Evolutionary conservation across 495 filamentous ascomycete species (phyloP), one percentile per base, ranked within the genome.

Genomic region (Immersiella caudata): DNA sequence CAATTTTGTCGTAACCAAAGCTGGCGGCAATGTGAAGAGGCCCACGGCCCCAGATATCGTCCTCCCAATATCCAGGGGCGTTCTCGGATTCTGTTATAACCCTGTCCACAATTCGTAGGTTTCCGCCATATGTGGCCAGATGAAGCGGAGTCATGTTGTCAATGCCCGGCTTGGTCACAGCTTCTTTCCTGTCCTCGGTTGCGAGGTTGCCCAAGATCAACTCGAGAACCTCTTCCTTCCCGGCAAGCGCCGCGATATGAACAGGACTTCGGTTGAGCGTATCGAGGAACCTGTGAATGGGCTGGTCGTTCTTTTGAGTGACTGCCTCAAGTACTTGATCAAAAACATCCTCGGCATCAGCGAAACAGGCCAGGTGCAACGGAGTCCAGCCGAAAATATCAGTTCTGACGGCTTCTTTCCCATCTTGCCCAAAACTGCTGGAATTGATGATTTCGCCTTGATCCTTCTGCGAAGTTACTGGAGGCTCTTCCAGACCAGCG

Each of bases 371-470:
- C 3, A 33, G 29, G 8, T 33, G 29, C 24, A 58, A 26, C n/a
- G 55, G 55, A 2, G 55, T 58, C 55, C 55, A 58, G 20, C 55
- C 55, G 24, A 58, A 58, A 16, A 58, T 58, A 16, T 58, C 55
- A 16, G 55, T 24, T 16, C 6, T 27, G 18, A 16, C 55, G 4
- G 24, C 55, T 24, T 58, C 20, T 58, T 33, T 33, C 8, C 29
- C 29, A 8, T 33, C 29, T 33, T 33, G 55, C 2, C 55, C 55
- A 16, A 58, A 27, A 22, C 55, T 58, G 4, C 24, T 24, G 6
- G 55, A 24, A 16, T 2, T 58, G 24, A 58, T 3, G 14, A 26
- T 58, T 16, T 27, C 55, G 4, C 2, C 29, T 8, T 33, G 29
- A 8, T 33, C 29, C 3, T 33, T 33, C 8, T 33, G 29, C 29